Percentiles rank a stretch among this genome's conserved stretches.
Conservation (phyloP, 2,329 filamentous ascomycete genomes). For the Trichoderma asperellum region DNA sequence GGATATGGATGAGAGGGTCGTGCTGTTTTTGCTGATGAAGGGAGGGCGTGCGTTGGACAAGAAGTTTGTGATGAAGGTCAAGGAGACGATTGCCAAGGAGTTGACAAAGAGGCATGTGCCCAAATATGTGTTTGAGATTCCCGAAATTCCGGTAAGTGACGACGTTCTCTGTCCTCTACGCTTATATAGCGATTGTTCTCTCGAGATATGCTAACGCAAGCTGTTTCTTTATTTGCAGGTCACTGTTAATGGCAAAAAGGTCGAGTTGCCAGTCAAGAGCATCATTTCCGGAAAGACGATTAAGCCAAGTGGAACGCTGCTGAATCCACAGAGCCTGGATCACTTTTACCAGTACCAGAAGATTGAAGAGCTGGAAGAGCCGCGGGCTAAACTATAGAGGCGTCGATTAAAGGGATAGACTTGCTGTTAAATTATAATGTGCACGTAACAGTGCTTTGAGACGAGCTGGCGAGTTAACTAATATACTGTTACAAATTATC, state of each 20-base stretch:
- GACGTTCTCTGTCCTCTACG: no score
- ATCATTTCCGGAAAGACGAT: constrained; percentile 77
- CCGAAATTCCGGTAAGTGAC: constrained; percentile 74
- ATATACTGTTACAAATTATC: constrained; percentile 1
- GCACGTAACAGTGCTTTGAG: background rate
- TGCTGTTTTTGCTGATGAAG: constrained; percentile 60
- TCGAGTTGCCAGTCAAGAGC: constrained; percentile 81
- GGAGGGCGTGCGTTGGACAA: constrained; percentile 60
- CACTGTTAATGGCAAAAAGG: constrained; percentile 84
- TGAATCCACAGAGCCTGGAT: constrained; percentile 75
- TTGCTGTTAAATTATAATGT: background rate
- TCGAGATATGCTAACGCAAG: constrained; percentile 32
- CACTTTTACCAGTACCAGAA: constrained; percentile 75
- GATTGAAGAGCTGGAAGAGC: constrained; percentile 41
- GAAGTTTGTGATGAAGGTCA: constrained; percentile 61
- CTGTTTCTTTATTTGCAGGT: constrained; percentile 51
- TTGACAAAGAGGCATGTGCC: constrained; percentile 77
- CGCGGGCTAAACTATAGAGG: constrained; percentile 40
- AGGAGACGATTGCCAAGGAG: constrained; percentile 66
- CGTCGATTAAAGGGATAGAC: background rate
- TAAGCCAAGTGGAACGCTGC: constrained; percentile 74
- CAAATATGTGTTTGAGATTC: constrained; percentile 76
- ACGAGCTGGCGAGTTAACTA: background rate
- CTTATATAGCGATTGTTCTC: background rate
- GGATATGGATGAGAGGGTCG: constrained; percentile 58